Evolutionary conservation across 305 asterid genomes (phyloP).

Genomic region (Solanum hybrid): DNA sequence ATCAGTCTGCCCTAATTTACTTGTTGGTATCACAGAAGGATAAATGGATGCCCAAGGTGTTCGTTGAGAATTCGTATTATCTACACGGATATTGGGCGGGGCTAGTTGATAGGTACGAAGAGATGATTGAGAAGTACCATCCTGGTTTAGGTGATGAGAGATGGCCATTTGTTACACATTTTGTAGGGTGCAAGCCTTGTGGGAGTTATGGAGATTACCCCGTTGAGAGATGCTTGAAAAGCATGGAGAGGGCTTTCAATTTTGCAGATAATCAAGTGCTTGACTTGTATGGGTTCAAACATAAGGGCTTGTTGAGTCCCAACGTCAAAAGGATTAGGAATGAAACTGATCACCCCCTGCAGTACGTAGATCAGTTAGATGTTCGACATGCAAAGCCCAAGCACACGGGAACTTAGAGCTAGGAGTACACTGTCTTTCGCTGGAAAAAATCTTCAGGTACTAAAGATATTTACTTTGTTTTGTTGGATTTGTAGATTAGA

Average conservation of each 20-base stretch:
- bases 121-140: conserved; percentile 80
- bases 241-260: conserved; percentile 93
- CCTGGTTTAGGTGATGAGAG: conserved; percentile 88
- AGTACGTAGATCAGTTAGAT: conserved; percentile 66
- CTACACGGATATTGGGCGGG: conserved; percentile 94
- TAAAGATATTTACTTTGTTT: neutral
- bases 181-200: conserved; percentile 94
- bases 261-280: conserved; percentile 89
- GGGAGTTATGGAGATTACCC: conserved; percentile 92
- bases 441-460: conserved; percentile 32
- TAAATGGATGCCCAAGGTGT: conserved; percentile 62
- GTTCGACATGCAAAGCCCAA: conserved; percentile 46
- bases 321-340: conserved; percentile 75
- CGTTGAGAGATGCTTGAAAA: conserved; percentile 73
- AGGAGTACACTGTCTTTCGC: conserved; percentile 7
- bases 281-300: conserved; percentile 77
- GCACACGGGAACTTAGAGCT: conserved; percentile 35
- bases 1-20: conserved; percentile 85
- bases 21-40: conserved; percentile 53
- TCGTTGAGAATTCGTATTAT: conserved; percentile 68
- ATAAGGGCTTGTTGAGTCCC: conserved; percentile 83
- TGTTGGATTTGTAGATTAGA: neutral
- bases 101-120: conserved; percentile 83
- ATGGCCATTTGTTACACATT: conserved; percentile 96
- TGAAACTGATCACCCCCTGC: conserved; percentile 63